phyloP scores from a whole-genome alignment of 1,139 yeast species.

The Hansenula lynferdii region DNA sequence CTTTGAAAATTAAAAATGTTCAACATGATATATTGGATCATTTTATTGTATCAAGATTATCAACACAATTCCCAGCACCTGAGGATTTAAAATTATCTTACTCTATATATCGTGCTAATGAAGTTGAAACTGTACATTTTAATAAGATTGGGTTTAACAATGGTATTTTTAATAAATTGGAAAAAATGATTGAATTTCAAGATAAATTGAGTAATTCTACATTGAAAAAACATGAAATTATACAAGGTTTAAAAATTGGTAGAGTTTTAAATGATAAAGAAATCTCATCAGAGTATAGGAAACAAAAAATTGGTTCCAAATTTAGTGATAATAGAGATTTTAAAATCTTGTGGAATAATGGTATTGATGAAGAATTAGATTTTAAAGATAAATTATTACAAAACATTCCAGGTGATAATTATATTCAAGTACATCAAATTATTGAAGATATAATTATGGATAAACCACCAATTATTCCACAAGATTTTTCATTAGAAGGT shows the following conservation, averaged over 20 bases:
- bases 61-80: slow-evolving; percentile 34
- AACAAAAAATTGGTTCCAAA: slow-evolving; percentile 1
- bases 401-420: slow-evolving; percentile 12
- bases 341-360: slow-evolving; percentile 43
- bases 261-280: slow-evolving; percentile 27
- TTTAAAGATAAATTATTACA: slow-evolving; percentile 8
- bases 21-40: slow-evolving; percentile 77
- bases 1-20: slow-evolving; percentile 64
- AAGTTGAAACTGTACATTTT: slow-evolving; percentile 43
- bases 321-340: slow-evolving; percentile 45
- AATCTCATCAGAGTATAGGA: slow-evolving; percentile 6
- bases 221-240: slow-evolving; percentile 30
- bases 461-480: slow-evolving; percentile 3
- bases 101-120: slow-evolving; percentile 47
- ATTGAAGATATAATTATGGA: slow-evolving; percentile 13
- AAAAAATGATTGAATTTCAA: slow-evolving; percentile 54
- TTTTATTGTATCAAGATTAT: slow-evolving; percentile 43
- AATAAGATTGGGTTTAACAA: slow-evolving; percentile 47
- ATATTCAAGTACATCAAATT: slow-evolving; percentile 10
- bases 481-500: slow-evolving; percentile 10
- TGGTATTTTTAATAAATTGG: slow-evolving; percentile 54
- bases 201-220: slow-evolving; percentile 31
- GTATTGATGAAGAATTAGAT: slow-evolving; percentile 24
- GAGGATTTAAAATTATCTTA: slow-evolving; percentile 14
- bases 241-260: slow-evolving; percentile 33